Conservation (phyloP, 2,329 filamentous ascomycete genomes). For the Colletotrichum costaricense region DNA sequence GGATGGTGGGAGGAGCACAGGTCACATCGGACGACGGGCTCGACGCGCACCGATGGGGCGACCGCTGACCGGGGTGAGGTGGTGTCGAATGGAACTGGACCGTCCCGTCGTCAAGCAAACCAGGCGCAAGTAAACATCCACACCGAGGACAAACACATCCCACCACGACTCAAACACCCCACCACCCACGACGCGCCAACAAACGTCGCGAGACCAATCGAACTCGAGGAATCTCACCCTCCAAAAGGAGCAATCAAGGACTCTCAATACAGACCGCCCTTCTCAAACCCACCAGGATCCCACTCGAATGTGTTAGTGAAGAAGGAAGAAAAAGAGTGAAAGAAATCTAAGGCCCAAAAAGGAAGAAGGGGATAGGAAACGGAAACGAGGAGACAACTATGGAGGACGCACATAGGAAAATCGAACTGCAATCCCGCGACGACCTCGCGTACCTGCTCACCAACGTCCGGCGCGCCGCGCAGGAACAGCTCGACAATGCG, state of each 20-base stretch:
- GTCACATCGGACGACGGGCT: not conserved
- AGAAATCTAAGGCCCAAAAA: not conserved
- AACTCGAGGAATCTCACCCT: not conserved
- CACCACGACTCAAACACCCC: not conserved
- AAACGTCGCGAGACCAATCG: not conserved
- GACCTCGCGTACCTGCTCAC: conserved; percentile 78
- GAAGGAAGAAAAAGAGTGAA: not conserved
- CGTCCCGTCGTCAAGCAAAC: not conserved
- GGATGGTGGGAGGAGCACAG: not conserved
- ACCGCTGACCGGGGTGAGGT: no score
- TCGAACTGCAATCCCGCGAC: conserved; percentile 82
- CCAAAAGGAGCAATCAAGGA: not conserved
- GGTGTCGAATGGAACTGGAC: no score
- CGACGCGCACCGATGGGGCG: not conserved
- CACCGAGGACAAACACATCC: not conserved
- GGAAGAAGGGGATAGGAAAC: not conserved
- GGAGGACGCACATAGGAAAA: conserved; percentile 71
- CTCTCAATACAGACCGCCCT: not conserved
- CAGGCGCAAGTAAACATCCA: not conserved
- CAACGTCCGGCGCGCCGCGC: conserved; percentile 76
- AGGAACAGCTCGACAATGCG: conserved; percentile 73
- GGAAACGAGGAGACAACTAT: conserved; percentile 37
- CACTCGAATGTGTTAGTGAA: not conserved
- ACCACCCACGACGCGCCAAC: no score
- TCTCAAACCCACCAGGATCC: not conserved